Conservation (phyloP, 805 yeast genomes). For the Hanseniaspora meyeri region DNA sequence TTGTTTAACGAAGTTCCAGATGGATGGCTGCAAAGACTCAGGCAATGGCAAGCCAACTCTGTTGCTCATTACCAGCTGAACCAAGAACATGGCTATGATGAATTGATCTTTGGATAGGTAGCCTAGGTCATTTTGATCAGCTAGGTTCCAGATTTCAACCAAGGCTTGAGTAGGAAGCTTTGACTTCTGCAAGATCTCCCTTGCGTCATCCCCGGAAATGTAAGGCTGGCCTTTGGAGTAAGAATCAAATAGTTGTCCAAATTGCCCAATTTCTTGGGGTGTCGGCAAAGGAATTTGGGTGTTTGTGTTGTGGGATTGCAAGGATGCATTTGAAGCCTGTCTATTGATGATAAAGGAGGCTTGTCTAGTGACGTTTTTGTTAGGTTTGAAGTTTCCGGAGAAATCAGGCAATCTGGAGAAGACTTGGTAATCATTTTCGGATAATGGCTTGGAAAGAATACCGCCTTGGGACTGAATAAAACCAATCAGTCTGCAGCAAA, state of each 20-base stretch:
- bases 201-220: slow-evolving; percentile 71
- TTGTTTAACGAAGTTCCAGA: slow-evolving; percentile 30
- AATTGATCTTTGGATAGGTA: slow-evolving; percentile 62
- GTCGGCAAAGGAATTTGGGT: slow-evolving; percentile 38
- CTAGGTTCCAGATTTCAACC: slow-evolving; percentile 81
- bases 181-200: slow-evolving; percentile 79
- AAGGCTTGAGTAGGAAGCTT: slow-evolving; percentile 62
- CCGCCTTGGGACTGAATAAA: slow-evolving; percentile 57
- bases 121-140: slow-evolving; percentile 67
- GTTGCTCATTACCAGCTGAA: slow-evolving; percentile 54
- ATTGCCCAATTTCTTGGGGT: slow-evolving; percentile 47
- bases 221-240: slow-evolving; percentile 37
- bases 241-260: slow-evolving; percentile 60
- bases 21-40: slow-evolving; percentile 30
- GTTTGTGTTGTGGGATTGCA: background rate
- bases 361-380: slow-evolving; percentile 34
- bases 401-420: slow-evolving; percentile 30
- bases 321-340: slow-evolving; percentile 12
- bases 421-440: slow-evolving; percentile 30
- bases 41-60: slow-evolving; percentile 46
- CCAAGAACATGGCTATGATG: slow-evolving; percentile 86
- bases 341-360: slow-evolving; percentile 14
- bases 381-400: slow-evolving; percentile 47
- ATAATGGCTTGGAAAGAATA: slow-evolving; percentile 34
- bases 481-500: slow-evolving; percentile 81